Conservation (phyloP, 495 filamentous ascomycete species). For the Podospora pseudopauciseta region DNA sequence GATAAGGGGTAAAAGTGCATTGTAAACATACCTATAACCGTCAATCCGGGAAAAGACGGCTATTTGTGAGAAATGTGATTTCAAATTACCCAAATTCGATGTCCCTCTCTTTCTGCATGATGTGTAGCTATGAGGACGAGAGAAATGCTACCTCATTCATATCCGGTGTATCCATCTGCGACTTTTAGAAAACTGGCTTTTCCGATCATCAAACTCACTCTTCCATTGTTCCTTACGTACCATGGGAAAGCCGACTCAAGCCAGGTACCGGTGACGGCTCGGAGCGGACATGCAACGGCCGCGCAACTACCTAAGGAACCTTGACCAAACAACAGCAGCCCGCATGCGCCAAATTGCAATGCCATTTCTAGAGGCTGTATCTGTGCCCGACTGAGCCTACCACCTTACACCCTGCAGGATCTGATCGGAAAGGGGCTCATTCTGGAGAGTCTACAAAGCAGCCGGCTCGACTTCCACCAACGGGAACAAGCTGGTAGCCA, state of each 20-base stretch:
- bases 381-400: constrained; percentile 46
- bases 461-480: constrained; percentile 42
- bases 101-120: too few relatives aligned
- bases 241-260: background rate
- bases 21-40: background rate
- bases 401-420: constrained; percentile 74
- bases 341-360: background rate
- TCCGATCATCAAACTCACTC: background rate
- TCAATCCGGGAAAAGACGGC: too few relatives aligned
- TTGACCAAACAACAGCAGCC: background rate
- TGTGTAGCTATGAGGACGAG: too few relatives aligned
- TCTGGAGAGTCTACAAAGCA: constrained; percentile 88
- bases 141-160: too few relatives aligned
- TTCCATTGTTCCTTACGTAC: background rate
- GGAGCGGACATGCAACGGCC: background rate
- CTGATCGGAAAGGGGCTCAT: constrained; percentile 92
- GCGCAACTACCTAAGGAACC: background rate
- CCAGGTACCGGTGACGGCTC: background rate
- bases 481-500: constrained; percentile 66
- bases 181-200: background rate
- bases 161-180: too few relatives aligned
- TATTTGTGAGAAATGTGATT: too few relatives aligned
- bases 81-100: too few relatives aligned
- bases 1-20: background rate
- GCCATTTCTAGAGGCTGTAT: constrained; percentile 45